Base-by-base conservation (phyloP, 1,139 yeast genomes). In the Pichia sp. region DNA sequence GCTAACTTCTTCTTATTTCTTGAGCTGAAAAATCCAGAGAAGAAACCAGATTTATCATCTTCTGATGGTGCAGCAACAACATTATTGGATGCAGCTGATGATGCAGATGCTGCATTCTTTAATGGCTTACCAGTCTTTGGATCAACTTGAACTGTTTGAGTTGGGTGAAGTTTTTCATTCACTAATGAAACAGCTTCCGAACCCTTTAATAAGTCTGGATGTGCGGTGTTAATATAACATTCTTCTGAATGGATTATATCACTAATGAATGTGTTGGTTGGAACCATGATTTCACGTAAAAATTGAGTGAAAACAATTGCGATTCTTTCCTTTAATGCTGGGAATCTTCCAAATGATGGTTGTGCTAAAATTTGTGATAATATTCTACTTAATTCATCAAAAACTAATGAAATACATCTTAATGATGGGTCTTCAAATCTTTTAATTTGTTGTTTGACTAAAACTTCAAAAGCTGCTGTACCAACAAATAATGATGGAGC, bases 401-500 rank as follows among this genome's bases (percentile, higher is more conserved):
- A 92, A 46, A 92, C 88, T 61, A 92, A 78, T 54, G 85, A 80
- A 54, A 90, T 89, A 72, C 97, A 87, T 63, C 96, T 81, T 52
- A 87, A 62, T 11, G 95, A 75, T 12, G 98, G 98, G 57, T 92
- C 97, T 68, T 92, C 97, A 73, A 92, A 88, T 67, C 98, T 80
- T 59, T 76, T 82, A 57, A 92, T 90, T 68, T 92, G 98, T 68
- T 92, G 96, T 67, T 87, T 89, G 42, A 92, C 97, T 59, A 92
- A 79, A 22, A 90, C 96, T 68, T 92, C 98, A 64, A 92, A 92
- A 0, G 97, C 97, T 61, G 88, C 92, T 8, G 98, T 92, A 42
- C 97, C 98, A 51, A 92, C 98, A 69, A 92, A 92, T 59, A 92
- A 74, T 6, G 96, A 86, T n/a, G 98, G 98, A 1, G 97, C 88